phyloP scores from a whole-genome alignment of 345 rosid species.

The Euphorbia tirucalli region DNA sequence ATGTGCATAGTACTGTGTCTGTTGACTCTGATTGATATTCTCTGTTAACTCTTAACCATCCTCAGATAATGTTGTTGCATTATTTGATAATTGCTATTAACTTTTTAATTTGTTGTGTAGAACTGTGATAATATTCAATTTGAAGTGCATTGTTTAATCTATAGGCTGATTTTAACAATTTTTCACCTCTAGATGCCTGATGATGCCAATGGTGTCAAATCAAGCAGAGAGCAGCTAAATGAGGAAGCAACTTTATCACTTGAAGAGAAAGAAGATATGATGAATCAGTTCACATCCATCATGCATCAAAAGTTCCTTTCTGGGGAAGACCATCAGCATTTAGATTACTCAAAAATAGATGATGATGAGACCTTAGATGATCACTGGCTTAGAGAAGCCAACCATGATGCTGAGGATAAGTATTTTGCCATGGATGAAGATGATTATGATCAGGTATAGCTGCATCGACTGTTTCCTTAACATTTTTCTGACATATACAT shows the following conservation, averaged over 20 bases:
- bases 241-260: conserved; percentile 37
- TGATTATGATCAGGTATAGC: neutral
- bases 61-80: neutral
- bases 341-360: conserved; percentile 88
- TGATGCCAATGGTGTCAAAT: conserved; percentile 6
- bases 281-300: conserved; percentile 73
- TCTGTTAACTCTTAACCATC: neutral
- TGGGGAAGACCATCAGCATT: conserved; percentile 80
- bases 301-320: conserved; percentile 91
- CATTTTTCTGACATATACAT: neutral
- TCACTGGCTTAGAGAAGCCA: conserved; percentile 83
- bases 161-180: conserved; percentile 4
- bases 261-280: conserved; percentile 73
- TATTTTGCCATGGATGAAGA: conserved; percentile 65
- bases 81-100: neutral
- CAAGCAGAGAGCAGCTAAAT: conserved; percentile 13
- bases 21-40: no score
- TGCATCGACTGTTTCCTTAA: neutral
- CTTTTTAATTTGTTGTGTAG: neutral
- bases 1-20: no score
- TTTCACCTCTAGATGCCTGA: conserved; percentile 20
- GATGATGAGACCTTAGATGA: conserved; percentile 83
- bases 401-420: conserved; percentile 83
- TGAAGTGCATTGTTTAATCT: neutral
- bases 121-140: neutral